Evolutionary conservation across 192 early-diverging fungal genomes (phyloP), one percentile per base, ranked within the genome.

Genomic region (Haplosporangium gracile): DNA sequence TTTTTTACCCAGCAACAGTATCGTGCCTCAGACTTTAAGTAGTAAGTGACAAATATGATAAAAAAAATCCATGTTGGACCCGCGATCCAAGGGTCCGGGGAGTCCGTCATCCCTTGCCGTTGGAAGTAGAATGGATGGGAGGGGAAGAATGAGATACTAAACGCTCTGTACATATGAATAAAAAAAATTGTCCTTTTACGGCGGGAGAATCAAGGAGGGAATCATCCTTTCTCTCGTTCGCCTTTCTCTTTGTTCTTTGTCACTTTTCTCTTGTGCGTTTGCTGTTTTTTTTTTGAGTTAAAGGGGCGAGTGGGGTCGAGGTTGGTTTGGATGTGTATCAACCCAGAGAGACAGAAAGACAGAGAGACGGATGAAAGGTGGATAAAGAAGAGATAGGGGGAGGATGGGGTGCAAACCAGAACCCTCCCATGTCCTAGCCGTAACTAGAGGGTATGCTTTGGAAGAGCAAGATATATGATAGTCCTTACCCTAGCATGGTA

Each of bases 401-500:
- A 32, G 1, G 60, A 16, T 32, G 29, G 60, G 11, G 60, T 65
- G 60, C 26, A 65, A 65, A 65, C 60, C 60, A 32, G 60, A 65
- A 65, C 60, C 26, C 60, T 65, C 60, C 60, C 10, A 13, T 18
- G 36, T 39, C 15, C 70, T 71, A 24, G 70, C 15, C 13, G 34
- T 18, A 16, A 51, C 42, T 32, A 43, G 34, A 20, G 20, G 7
- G 57, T 20, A 74, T 65, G 24, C 22, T 34, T 70, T 79, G 47
- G 32, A 68, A 65, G 72, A n/a, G 24, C 45, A 68, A 74, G 47
- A 47, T 60, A 69, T 38, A 77, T 8, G 29, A 29, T 10, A 8
- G 29, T 51, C 74, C 93, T 90, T 93, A 96, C 94, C 96, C 92
- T 47, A 97, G 79, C 71, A 93, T 89, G 32, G 96, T 93, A 83